Base-by-base conservation (phyloP, 192 early-diverging fungal species). In the Spinellus fusiger region DNA sequence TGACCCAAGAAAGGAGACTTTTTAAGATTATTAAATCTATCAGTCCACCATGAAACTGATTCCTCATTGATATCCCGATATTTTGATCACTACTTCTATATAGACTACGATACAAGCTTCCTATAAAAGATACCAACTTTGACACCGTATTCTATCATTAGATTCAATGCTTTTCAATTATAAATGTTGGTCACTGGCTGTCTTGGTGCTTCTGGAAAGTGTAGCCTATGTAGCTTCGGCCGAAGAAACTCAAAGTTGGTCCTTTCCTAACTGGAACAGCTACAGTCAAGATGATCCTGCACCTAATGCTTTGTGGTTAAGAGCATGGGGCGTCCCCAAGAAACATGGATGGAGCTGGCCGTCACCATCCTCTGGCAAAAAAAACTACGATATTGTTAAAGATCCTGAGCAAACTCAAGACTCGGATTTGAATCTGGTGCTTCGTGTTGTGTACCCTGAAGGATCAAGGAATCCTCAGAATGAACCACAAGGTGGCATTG, bases 341-440 rank as follows among this genome's bases (percentile, higher is more conserved):
- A 37, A 56, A 26, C 46, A 26, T 34, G 59, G 59, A 9, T 54
- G 52, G 58, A 31, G 32, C 40, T 61, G 48, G 58, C 25, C 32
- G 35, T 61, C 40, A 40, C 31, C 46, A 15, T 8, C 22, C 38
- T 35, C 27, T 27, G 31, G 25, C 10, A 32, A 47, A 48, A 4
- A 13, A 33, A 68, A 68, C 22, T 47, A 32, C 12, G 37, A 18
- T 20, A 20, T 61, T 46, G 69, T 71, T 9, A 28, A 25, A 12
- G 62, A 71, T 65, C 69, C 69, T 44, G n/a, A n/a, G n/a, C n/a
- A n/a, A n/a, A n/a, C n/a, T n/a, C n/a, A 62, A 28, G 56, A 40
- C 8, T 32, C 31, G 13, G 18, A 22, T 33, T 25, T n/a, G 10
- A 4, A 33, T 25, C 15, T 44, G 1, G 66, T 74, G 4, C 54